Percentiles rank a stretch among this genome's conserved stretches.
phyloP scores from a whole-genome alignment of 176 grass and related monocot genomes.

The Hordeum vulgare region MorexV3_pseudomolecules_assembly NC_058522.1:475976325-475976824 shows the following conservation, averaged over 20 bases:
- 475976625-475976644: conserved; percentile 4
- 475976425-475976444: background rate
- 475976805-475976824: conserved; percentile 57
- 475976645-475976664: conserved; percentile 11
- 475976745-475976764: conserved; percentile 43
- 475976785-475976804: conserved; percentile 17
- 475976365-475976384: conserved; percentile 6
- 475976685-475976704: conserved; percentile 34
- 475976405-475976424: background rate
- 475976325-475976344: background rate
- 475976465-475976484: background rate
- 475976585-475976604: background rate
- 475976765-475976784: conserved; percentile 26
- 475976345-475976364: background rate
- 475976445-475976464: background rate
- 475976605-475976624: background rate
- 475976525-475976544: background rate
- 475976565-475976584: background rate
- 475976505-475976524: background rate
- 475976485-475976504: background rate
- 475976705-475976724: conserved; percentile 7
- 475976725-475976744: conserved; percentile 27
- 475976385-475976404: background rate
- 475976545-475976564: background rate
- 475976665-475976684: background rate